These are phyloP conservation scores for Penicillium alfredii DNA, from an alignment of 495 filamentous ascomycete species.

Conservation along the genomic window DNA sequence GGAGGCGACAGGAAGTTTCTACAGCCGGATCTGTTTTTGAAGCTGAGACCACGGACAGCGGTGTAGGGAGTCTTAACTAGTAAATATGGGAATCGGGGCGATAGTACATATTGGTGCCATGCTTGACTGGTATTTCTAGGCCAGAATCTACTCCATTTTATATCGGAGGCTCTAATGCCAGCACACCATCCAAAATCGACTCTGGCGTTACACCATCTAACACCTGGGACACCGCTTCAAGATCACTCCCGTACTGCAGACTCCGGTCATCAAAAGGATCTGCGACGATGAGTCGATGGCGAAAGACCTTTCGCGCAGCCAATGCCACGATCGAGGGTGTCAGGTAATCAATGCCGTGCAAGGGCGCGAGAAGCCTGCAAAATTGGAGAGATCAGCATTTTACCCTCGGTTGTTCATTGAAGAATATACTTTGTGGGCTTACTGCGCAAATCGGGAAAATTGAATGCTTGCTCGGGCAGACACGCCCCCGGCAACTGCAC, in stretches of 20 bases:
- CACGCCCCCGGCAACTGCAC: constrained; percentile 72
- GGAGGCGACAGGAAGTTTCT: constrained; percentile 12
- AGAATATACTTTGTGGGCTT: constrained; percentile 15
- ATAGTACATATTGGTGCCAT: neutral
- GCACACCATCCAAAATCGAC: constrained; percentile 77
- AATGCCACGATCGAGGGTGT: constrained; percentile 80
- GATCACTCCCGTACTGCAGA: constrained; percentile 86
- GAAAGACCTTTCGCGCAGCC: constrained; percentile 83
- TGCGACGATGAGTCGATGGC: constrained; percentile 70
- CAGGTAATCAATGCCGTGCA: constrained; percentile 75
- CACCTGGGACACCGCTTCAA: constrained; percentile 56
- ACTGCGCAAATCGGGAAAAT: constrained; percentile 60
- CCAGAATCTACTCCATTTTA: constrained; percentile 22
- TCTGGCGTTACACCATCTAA: constrained; percentile 66
- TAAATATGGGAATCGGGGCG: no score
- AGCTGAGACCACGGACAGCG: constrained; percentile 9
- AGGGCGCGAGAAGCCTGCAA: constrained; percentile 56
- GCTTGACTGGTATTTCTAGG: neutral
- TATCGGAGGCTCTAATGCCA: constrained; percentile 66
- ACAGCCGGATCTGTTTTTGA: constrained; percentile 37
- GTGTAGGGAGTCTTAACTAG: constrained; percentile 33
- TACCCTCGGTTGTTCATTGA: no score
- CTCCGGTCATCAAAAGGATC: constrained; percentile 71
- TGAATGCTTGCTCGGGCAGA: constrained; percentile 72
- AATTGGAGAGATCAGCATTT: neutral